phyloP scores from a whole-genome alignment of 2,329 filamentous ascomycete species.

The Pezizomycotina sp. region DNA sequence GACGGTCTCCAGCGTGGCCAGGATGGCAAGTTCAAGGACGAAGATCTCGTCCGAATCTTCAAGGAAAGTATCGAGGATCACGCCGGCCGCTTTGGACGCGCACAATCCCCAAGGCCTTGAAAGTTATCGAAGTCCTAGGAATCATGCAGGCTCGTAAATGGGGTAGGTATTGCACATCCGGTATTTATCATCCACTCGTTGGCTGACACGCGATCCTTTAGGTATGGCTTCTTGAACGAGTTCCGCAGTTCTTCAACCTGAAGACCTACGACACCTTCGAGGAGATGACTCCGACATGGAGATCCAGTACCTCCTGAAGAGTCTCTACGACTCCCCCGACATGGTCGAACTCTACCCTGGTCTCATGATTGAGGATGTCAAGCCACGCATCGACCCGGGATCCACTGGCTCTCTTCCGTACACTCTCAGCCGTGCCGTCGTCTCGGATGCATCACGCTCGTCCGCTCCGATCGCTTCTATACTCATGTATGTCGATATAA shows the following conservation, averaged over 20 bases:
- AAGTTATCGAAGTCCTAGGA: constrained; percentile 43
- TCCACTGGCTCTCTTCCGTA: constrained; percentile 26
- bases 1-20: constrained; percentile 29
- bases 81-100: constrained; percentile 42
- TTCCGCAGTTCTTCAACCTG: constrained; percentile 39
- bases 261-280: constrained; percentile 36
- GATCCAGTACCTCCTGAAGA: constrained; percentile 32
- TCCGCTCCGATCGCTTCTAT: constrained; percentile 44
- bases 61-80: constrained; percentile 44
- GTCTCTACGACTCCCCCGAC: constrained; percentile 38
- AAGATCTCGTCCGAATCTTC: constrained; percentile 40
- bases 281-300: constrained; percentile 36
- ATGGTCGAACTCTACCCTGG: constrained; percentile 43
- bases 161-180: no score
- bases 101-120: constrained; percentile 42
- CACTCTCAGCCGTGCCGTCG: constrained; percentile 39
- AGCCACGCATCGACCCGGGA: constrained; percentile 10
- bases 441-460: constrained; percentile 45
- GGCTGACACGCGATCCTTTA: no score
- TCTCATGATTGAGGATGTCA: constrained; percentile 36
- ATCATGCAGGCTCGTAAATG: constrained; percentile 46
- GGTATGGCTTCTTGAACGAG: constrained; percentile 40
- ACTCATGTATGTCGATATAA: no score
- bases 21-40: constrained; percentile 38
- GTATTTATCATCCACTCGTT: no score